Percentiles rank a stretch among this genome's conserved stretches.
These are phyloP conservation scores for Microthlaspi erraticum DNA, from an alignment of 345 rosid species.

Conservation along the genomic window DNA sequence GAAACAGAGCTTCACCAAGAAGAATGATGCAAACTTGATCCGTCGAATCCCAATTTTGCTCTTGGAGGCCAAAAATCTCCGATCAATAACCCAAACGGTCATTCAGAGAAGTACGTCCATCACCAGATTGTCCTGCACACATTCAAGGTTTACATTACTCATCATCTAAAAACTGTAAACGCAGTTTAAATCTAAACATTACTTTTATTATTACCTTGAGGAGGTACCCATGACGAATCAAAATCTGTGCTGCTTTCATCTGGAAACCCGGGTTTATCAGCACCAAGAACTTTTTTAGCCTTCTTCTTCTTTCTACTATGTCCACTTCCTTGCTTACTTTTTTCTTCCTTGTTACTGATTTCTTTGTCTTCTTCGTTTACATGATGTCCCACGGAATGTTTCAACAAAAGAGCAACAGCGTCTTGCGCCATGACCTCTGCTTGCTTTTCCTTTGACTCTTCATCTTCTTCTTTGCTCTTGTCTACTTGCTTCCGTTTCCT, in stretches of 20 bases:
- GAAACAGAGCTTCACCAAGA: conserved; percentile 17
- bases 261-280: conserved; percentile 80
- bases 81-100: conserved; percentile 83
- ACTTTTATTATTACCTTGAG: conserved; percentile 64
- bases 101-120: conserved; percentile 86
- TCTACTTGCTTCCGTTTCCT: conserved; percentile 72
- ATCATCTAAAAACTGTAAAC: neutral
- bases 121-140: conserved; percentile 92
- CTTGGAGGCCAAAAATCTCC: neutral
- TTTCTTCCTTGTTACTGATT: conserved; percentile 44
- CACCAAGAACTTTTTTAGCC: conserved; percentile 66
- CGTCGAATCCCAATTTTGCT: neutral
- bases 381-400: conserved; percentile 73
- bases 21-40: conserved; percentile 17
- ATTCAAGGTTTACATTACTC: conserved; percentile 2
- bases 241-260: conserved; percentile 51
- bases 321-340: conserved; percentile 35
- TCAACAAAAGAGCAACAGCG: conserved; percentile 86
- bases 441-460: conserved; percentile 49
- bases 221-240: conserved; percentile 90
- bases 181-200: neutral
- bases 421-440: conserved; percentile 70
- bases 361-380: conserved; percentile 55
- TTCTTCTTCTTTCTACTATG: conserved; percentile 50
- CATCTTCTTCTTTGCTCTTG: conserved; percentile 46